These are phyloP conservation scores for Corylus avellana DNA, from an alignment of 306 rosid species.

Conservation along the genomic window DNA sequence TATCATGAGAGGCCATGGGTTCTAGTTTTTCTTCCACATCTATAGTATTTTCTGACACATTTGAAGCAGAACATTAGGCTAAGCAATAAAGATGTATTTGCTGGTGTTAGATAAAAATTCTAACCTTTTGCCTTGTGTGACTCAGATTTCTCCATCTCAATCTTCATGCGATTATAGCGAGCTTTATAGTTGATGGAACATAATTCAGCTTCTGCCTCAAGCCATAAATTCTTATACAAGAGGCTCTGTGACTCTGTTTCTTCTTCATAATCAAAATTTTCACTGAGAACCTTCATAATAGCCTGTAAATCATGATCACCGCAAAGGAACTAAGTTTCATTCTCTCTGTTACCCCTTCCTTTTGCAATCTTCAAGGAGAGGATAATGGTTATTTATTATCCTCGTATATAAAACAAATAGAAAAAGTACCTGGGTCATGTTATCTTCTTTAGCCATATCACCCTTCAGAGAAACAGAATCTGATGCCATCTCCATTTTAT, in stretches of 20 bases:
- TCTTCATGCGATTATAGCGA: constrained; percentile 70
- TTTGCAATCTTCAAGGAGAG: constrained; percentile 10
- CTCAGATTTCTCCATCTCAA: constrained; percentile 60
- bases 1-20: constrained; percentile 33
- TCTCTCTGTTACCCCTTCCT: constrained; percentile 1
- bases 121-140: constrained; percentile 54
- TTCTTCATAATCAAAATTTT: constrained; percentile 62
- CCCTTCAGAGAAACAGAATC: constrained; percentile 35
- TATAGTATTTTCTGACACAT: constrained; percentile 33
- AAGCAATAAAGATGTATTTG: constrained; percentile 9
- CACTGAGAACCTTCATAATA: constrained; percentile 67
- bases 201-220: constrained; percentile 92
- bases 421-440: constrained; percentile 65
- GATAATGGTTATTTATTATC: neutral
- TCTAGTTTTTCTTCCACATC: constrained; percentile 39
- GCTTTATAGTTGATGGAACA: constrained; percentile 67
- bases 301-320: constrained; percentile 51
- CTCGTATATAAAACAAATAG: constrained; percentile 10
- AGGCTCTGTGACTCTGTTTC: constrained; percentile 51
- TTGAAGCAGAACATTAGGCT: constrained; percentile 30
- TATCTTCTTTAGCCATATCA: constrained; percentile 50
- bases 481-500: constrained; percentile 29
- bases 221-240: constrained; percentile 86
- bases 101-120: constrained; percentile 2
- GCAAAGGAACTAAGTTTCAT: constrained; percentile 10